Evolutionary conservation across 1,284 basidiomycete genomes (phyloP), one percentile per base, ranked within the genome.

Genomic region (Coriolopsis trogii): DNA sequence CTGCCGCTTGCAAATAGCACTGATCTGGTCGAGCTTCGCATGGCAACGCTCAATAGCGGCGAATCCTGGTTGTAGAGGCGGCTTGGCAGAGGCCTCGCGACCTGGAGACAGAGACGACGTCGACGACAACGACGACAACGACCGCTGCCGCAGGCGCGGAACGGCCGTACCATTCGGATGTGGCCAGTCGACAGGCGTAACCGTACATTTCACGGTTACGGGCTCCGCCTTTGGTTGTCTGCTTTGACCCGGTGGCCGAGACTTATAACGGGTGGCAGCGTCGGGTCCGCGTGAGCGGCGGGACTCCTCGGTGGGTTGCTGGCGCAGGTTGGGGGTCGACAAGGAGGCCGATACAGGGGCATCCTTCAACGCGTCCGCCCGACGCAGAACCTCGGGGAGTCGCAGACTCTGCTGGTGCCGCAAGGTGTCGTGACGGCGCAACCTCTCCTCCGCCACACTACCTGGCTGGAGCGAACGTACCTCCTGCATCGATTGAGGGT

Each of bases 401-500:
- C 23, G 30, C 3, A 21, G 18, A 15, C 23, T 24, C 16, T 18
- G 13, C 15, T 31, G 26, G 25, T 39, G 28, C 28, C 18, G 20
- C n/a, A 12, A 16, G 8, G 34, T 18, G 9, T 46, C n/a, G 16
- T 34, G 16, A 6, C 48, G 52, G 18, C 52, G 52, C 28, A 18
- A n/a, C 6, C 48, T 47, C 33, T 51, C 53, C 29, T 55, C 48
- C 10, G 18, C 25, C 16, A 29, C 48, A 1, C 40, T 44, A 12
- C 53, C 49, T 0, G 48, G 48, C 15, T 48, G 49, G 12, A 44
- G 20, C 6, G 49, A 44, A 2, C 49, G 45, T 21, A 28, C 25
- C 4, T 30, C 18, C 7, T 21, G 18, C 21, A 41, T 28, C 5
- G 41, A 4, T n/a, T 46, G 29, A 6, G 37, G 25, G 15, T 34